Conservation (phyloP, 2,329 filamentous ascomycete genomes). For the Paramyrothecium roridum region DNA sequence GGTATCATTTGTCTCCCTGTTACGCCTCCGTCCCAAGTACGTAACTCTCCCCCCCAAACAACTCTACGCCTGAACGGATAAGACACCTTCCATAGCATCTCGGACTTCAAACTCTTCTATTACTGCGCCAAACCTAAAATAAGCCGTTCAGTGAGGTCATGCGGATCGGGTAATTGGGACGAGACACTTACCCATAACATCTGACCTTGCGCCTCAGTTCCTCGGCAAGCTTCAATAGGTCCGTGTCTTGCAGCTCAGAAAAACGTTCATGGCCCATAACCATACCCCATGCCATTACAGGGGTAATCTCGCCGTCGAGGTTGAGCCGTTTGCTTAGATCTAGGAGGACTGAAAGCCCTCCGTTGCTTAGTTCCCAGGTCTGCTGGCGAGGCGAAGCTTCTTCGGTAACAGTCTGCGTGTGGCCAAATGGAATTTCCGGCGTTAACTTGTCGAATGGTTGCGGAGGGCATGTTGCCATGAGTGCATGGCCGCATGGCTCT, state of each 20-base stretch:
- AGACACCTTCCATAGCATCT: slow-evolving; percentile 71
- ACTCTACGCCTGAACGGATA: slow-evolving; percentile 11
- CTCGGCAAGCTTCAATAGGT: slow-evolving; percentile 69
- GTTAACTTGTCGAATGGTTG: slow-evolving; percentile 51
- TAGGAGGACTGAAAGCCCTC: slow-evolving; percentile 75
- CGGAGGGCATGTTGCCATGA: slow-evolving; percentile 91
- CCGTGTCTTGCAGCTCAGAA: slow-evolving; percentile 59
- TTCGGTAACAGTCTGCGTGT: slow-evolving; percentile 31
- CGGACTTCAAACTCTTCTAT: slow-evolving; percentile 67
- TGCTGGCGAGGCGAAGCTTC: slow-evolving; percentile 49
- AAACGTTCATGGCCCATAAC: slow-evolving; percentile 71
- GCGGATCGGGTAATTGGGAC: slow-evolving; percentile 1
- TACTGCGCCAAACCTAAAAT: slow-evolving; percentile 56
- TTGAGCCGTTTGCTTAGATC: slow-evolving; percentile 81
- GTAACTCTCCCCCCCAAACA: slow-evolving; percentile 6
- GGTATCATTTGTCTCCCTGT: not conserved
- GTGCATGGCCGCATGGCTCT: slow-evolving; percentile 78
- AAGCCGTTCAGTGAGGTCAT: not conserved
- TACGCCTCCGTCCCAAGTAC: not conserved
- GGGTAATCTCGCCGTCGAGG: slow-evolving; percentile 87
- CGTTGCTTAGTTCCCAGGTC: slow-evolving; percentile 76
- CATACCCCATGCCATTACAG: slow-evolving; percentile 91
- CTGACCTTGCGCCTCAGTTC: slow-evolving; percentile 77
- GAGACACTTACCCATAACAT: slow-evolving; percentile 79
- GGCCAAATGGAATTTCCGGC: slow-evolving; percentile 51